Base-by-base conservation (phyloP, 139 green algal species). In the Chlamydomonas sphaeroides region DNA sequence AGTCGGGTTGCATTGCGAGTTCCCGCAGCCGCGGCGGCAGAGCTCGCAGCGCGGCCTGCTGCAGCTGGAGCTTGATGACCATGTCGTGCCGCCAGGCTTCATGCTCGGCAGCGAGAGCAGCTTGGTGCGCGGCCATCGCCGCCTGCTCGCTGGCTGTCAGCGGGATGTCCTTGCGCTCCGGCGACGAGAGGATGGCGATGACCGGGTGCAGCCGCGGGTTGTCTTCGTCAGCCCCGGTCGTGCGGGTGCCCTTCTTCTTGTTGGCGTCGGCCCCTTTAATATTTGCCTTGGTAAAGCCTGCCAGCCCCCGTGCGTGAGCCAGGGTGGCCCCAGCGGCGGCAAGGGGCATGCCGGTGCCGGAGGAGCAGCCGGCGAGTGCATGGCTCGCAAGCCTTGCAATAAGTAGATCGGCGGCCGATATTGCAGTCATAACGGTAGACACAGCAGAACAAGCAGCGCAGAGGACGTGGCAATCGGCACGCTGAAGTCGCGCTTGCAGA, bases 11-110 rank as follows among this genome's bases (percentile, higher is more conserved):
- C 51, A 51, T 51, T 5, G 82, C 82, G 0, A 70, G 51, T 48
- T 53, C 20, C 3, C 82, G 72, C 39, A 87, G 53, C 25, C 53
- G 57, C 25, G 57, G n/a, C 32, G 82, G 72, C 36, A 87, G 63
- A 0, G 82, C 82, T 17, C 45, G 68, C 11, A 87, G n/a, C 4
- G 82, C 82, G 0, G 63, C 72, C 48, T 41, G 28, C 65, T 83
- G 82, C 48, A 87, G 82, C 35, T 70, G 53, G 49, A 70, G 61
- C 82, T 87, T 87, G 25, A 72, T 45, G 11, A 0, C 26, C 82
- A 87, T 79, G 63, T 83, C 71, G 36, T 68, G 32, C 10, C 32
- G 23, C 73, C 72, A 83, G 7, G 65, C 73, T 20, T 45, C 33
- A 28, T 35, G 26, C 51, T 77, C 71, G 0, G 38, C 36, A 21